A percentile compares a stretch with the other conserved stretches of the same genome.
These are phyloP conservation scores for Erodium chrysanthum DNA, from an alignment of 441 rosid genomes.

Conservation along the genomic window DNA sequence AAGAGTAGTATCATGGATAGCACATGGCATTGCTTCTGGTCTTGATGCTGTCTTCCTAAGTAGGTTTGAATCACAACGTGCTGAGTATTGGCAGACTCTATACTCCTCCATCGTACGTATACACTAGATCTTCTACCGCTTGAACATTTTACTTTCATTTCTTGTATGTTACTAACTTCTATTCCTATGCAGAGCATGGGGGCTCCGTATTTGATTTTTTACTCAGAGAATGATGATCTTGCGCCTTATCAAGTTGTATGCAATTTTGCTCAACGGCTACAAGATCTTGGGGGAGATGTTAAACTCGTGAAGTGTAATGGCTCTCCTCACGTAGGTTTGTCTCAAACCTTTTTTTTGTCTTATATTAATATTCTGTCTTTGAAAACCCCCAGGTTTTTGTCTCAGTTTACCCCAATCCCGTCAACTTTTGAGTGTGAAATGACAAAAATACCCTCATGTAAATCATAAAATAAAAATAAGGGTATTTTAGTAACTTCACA, in stretches of 20 bases:
- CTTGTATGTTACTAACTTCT: constrained; percentile 4
- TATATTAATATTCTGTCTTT: too few relatives aligned
- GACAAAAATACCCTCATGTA: too few relatives aligned
- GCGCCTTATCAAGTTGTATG: constrained; percentile 61
- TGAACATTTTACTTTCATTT: background rate
- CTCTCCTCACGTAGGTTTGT: constrained; percentile 87
- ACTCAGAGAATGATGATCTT: constrained; percentile 71
- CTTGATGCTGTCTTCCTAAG: constrained; percentile 74
- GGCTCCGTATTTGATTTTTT: constrained; percentile 70
- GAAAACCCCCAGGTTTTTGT: too few relatives aligned
- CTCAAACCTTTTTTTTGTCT: background rate
- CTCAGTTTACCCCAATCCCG: too few relatives aligned
- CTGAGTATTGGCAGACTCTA: constrained; percentile 88
- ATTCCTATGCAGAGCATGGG: constrained; percentile 44
- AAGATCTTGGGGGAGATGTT: constrained; percentile 67
- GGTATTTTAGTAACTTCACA: too few relatives aligned
- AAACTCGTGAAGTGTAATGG: constrained; percentile 65
- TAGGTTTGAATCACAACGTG: constrained; percentile 81
- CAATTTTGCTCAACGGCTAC: constrained; percentile 59
- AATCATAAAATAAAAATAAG: too few relatives aligned
- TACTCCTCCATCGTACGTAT: constrained; percentile 72
- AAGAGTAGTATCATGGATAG: constrained; percentile 53
- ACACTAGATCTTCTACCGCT: background rate
- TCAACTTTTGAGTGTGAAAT: too few relatives aligned
- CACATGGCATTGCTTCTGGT: constrained; percentile 56